Conservation (phyloP, 31 red algal species). For the Asparagopsis taxiformis region DNA sequence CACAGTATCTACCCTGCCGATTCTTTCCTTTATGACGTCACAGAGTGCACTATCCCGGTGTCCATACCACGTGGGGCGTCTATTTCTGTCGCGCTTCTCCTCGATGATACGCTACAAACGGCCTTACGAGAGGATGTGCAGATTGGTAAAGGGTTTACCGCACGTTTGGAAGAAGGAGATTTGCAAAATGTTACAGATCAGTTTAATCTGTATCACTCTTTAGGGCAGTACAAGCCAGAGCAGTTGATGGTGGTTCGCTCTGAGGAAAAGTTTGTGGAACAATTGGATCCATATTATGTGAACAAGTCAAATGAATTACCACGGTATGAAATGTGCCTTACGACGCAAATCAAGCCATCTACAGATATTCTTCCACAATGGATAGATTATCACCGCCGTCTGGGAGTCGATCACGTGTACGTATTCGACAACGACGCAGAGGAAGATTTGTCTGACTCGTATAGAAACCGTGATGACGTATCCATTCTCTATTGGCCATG, state of each 20-base stretch:
- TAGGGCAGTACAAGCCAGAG: background rate
- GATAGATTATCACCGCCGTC: slow-evolving; percentile 54
- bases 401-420: slow-evolving; percentile 57
- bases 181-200: background rate
- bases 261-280: background rate
- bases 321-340: slow-evolving; percentile 37
- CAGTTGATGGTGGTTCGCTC: background rate
- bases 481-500: slow-evolving; percentile 53
- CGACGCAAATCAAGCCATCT: slow-evolving; percentile 32
- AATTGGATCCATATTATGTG: background rate
- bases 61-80: background rate
- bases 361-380: slow-evolving; percentile 15
- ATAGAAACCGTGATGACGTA: slow-evolving; percentile 12
- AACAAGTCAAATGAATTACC: background rate
- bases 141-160: background rate
- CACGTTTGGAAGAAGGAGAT: background rate
- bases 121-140: background rate
- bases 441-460: slow-evolving; percentile 1
- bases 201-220: background rate
- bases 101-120: background rate
- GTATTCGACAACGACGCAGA: slow-evolving; percentile 39
- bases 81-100: background rate
- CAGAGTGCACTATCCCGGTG: background rate
- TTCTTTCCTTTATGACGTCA: background rate
- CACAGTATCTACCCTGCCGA: background rate